Evolutionary conservation across 306 rosid genomes (phyloP).

Genomic region (Rosa lucieae): DNA sequence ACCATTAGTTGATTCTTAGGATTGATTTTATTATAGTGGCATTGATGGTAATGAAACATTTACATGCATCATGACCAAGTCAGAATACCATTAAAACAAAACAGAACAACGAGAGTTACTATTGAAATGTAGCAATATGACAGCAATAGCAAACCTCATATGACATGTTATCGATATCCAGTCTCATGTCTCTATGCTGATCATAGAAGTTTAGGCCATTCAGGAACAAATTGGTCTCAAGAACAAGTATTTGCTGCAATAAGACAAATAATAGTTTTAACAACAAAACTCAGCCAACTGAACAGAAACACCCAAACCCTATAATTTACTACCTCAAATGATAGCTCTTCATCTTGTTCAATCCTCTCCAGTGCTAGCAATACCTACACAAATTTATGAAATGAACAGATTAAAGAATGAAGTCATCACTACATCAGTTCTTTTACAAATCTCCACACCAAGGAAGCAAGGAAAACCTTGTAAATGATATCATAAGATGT

Average conservation of each 20-base stretch:
- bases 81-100: neutral
- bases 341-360: conserved; percentile 90
- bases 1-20: neutral
- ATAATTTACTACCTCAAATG: conserved; percentile 71
- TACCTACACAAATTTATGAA: conserved; percentile 47
- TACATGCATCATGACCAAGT: neutral
- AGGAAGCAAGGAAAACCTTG: neutral
- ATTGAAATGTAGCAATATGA: neutral
- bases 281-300: conserved; percentile 10
- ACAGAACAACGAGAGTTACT: neutral
- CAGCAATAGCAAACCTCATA: conserved; percentile 72
- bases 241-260: conserved; percentile 78
- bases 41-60: neutral
- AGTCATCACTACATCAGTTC: neutral
- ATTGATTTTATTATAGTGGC: neutral
- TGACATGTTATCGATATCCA: conserved; percentile 97
- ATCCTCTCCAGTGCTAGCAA: conserved; percentile 90
- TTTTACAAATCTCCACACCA: neutral
- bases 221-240: conserved; percentile 82
- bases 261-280: conserved; percentile 22
- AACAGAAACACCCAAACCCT: neutral
- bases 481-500: neutral
- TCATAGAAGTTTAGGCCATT: conserved; percentile 75
- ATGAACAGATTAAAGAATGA: conserved; percentile 7
- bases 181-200: conserved; percentile 95